Base-by-base conservation (phyloP, 805 yeast species). In the Candida broadrunensis region DNA sequence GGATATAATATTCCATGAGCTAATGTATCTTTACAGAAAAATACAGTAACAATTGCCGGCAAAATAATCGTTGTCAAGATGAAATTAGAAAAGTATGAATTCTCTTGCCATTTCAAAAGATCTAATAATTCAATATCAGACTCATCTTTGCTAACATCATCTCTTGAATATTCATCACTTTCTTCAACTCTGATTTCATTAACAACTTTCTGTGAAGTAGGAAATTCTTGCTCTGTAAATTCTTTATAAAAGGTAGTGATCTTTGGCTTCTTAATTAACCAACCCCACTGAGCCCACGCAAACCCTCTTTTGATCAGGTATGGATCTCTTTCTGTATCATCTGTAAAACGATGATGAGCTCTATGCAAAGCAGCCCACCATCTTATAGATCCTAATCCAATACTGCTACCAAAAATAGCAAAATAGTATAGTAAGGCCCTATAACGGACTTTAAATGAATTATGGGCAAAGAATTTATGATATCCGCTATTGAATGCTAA, bases 261-360 rank as follows among this genome's bases (percentile, higher is more conserved):
- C 38, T 67, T 68, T 48, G 87, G 89, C 49, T 74, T 75, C 44
- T 83, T 69, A 25, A 88, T 56, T 66, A 86, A 75, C 95, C 96
- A 90, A 3, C 97, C 97, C 65, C 88, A 70, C 63, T 89, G 96
- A 25, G 91, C 80, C 77, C 80, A 89, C 53, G 77, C 63, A 51
- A 88, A 74, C 0, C 97, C 97, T 44, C 85, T 75, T 55, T 90
- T 78, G 29, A 85, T 83, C 54, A 81, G 81, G 63, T 87, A 88
- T 1, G 98, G 97, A 61, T 90, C 98, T 52, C 77, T 75, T 45
- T 87, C 95, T 0, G 95, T 84, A 56, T 90, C 96, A 45, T 69
- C 74, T 33, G 93, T 83, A 60, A 77, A 86, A 43, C 91, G 78
- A 63, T 90, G 97, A 65, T 90, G 97, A 3, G 93, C 89, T 44